Base-by-base conservation (phyloP, 2,329 filamentous ascomycete genomes). In the Colletotrichum navitas region DNA sequence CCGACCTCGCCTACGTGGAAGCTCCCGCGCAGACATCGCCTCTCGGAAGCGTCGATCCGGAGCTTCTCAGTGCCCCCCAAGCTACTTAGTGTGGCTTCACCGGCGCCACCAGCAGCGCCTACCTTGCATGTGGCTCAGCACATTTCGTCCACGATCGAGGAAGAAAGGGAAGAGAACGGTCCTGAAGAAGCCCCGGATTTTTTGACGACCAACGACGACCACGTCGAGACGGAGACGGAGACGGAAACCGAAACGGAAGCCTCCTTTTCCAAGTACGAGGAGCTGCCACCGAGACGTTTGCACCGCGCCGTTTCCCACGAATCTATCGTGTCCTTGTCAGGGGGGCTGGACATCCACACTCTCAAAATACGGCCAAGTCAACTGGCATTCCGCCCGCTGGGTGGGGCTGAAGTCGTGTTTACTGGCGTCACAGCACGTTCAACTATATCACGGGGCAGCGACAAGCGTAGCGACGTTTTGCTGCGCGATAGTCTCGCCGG, bases 321-420 rank as follows among this genome's bases (percentile, higher is more conserved):
- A 79, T 97, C 94, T 24, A 91, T 98, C 73, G 88, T 98, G 75
- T 98, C 95, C 0, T 88, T 97, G 1, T 90, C 91, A 0, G 94
- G 94, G 5, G 94, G 94, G 2, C 91, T 97, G 79, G 95, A 98
- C 78, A 97, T 97, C 61, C 94, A 97, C 79, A 94, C 93, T 0
- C 85, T 97, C 5, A 91, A 92, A 76, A 87, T 88, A 1, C 89
- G 93, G 5, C 93, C 94, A 0, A 93, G 92, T 43, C 93, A 97
- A 76, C 87, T 96, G 70, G 89, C 91, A 29, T 77, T 89, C 73
- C 79, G 86, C 62, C 84, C 85, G 41, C 82, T 88, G 32, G 89
- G 87, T 69, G 85, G 84, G 68, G 84, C 85, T 49, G 88, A 88
- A 45, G 88, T 87, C 3, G 83, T 89, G 32, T 82, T 91, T 54